Base-by-base conservation (phyloP, 805 yeast species). In the Kazachstania psychrophila region DNA sequence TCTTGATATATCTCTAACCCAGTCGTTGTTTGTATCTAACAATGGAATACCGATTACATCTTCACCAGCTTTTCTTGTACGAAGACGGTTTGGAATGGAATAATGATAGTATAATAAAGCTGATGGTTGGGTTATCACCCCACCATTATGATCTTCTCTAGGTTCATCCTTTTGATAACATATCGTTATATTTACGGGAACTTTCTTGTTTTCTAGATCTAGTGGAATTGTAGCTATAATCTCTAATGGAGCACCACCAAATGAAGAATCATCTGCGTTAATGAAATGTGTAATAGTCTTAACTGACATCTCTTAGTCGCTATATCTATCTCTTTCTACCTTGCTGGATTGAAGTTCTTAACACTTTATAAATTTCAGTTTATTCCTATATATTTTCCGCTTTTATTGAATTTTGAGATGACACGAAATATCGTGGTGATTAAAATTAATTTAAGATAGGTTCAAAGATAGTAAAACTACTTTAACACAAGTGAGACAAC, bases 1-100 rank as follows among this genome's bases (percentile, higher is more conserved):
- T 34, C 56, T 45, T 3, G 60, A 48, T 4, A 51, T 33, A 28
- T 55, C 61, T 38, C 54, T 43, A 12, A 51, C 39, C 35, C 47
- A 38, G 31, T 56, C 60, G 38, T 48, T 42, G 22, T 36, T 43
- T 10, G 58, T 47, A 37, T 52, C 59, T 13, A 51, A 23, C 38
- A 56, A 33, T 11, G 52, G 46, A 6, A 54, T 43, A 5, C 56
- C 50, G 6, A 51, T 44, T 5, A 52, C 55, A 7, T 46, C 45
- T 19, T 37, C 37, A 3, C 27, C 31, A 15, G n/a, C 18, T 11
- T 26, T 34, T 4, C 16, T 23, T 10, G 22, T 23, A 8, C n/a
- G 13, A 10, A 33, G 28, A 17, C 41, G 39, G 33, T 36, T 41
- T n/a, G 58, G 56, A 5, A 54, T 36, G 3, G 56, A 46, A 34